Base-by-base conservation (phyloP, 2,329 filamentous ascomycete genomes). In the Fonsecaea monophora region DNA sequence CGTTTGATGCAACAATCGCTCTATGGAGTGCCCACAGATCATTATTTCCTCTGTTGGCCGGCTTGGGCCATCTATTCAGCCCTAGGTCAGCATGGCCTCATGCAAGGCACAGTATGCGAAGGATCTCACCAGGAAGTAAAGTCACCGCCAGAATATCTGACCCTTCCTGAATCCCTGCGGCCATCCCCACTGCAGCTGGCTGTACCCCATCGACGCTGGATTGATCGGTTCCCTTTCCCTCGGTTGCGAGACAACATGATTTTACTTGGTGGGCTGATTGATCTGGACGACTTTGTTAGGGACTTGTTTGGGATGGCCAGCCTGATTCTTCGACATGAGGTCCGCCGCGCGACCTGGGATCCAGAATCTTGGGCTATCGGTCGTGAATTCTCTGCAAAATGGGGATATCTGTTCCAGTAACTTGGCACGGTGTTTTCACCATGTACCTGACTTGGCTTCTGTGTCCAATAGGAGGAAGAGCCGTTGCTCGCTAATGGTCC, bases 201-300 rank as follows among this genome's bases (percentile, higher is more conserved):
- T 1, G 73, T 74, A 3, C 70, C 77, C 21, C 79, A 81, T 68
- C 75, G 75, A 25, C 72, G 73, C 0, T 81, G 78, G 77, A 75
- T 81, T 54, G 79, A 81, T 65, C 74, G 78, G n/a, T 77, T 81
- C 35, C 79, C 79, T 0, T 80, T 80, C 57, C 79, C 78, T 5
- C 73, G 72, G 32, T 75, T 81, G 73, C 70, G 80, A n/a, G 77
- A 81, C 57, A 76, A 75, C 56, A 64, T 81, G 54, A 81, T 81
- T 45, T 65, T 59, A 4, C 67, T 70, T n/a, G 59, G 61, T 3
- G 69, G 69, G 32, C 6, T 60, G 2, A 61, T 81, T 45, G 77
- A 82, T 67, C 74, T 78, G 25, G 78, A 80, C 30, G 77, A 79
- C 15, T 73, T 81, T 13, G 35, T 79, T 35, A 62, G 63, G 9